Percentiles rank a stretch among this genome's conserved stretches.
Conservation (phyloP, 2,329 filamentous ascomycete species). For the Aspergillus pseudoglaucus region DNA sequence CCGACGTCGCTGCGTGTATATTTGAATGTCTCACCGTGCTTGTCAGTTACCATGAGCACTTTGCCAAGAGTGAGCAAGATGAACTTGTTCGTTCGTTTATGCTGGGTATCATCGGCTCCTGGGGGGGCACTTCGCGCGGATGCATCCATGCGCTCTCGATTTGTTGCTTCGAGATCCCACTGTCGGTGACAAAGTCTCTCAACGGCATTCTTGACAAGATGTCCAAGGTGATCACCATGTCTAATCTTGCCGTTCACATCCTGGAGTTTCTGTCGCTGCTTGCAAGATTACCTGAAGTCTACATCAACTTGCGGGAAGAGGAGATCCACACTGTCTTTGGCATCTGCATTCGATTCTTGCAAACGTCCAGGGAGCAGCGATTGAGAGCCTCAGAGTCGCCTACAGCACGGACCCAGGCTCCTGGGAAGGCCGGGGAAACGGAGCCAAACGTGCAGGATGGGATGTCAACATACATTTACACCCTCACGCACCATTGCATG, state of each 20-base stretch:
- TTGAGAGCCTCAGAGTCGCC: slow-evolving; percentile 28
- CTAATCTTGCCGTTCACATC: slow-evolving; percentile 86
- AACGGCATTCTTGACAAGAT: slow-evolving; percentile 86
- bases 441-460: slow-evolving; percentile 56
- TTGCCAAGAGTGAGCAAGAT: slow-evolving; percentile 78
- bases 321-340: slow-evolving; percentile 93
- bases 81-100: slow-evolving; percentile 84
- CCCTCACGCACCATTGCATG: slow-evolving; percentile 89
- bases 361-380: slow-evolving; percentile 67
- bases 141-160: slow-evolving; percentile 94
- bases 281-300: slow-evolving; percentile 74
- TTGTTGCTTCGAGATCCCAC: slow-evolving; percentile 88
- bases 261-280: slow-evolving; percentile 90
- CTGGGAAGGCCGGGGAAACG: slow-evolving; percentile 31
- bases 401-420: slow-evolving; percentile 28
- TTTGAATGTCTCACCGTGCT: slow-evolving; percentile 83
- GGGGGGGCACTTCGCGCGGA: slow-evolving; percentile 79
- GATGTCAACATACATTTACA: slow-evolving; percentile 87
- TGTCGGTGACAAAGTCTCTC: slow-evolving; percentile 77
- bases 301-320: slow-evolving; percentile 81
- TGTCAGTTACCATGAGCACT: slow-evolving; percentile 81
- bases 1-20: slow-evolving; percentile 81
- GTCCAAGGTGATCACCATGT: slow-evolving; percentile 91
- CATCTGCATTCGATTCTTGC: slow-evolving; percentile 88
- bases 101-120: slow-evolving; percentile 67